Evolutionary conservation across 1,284 basidiomycete species (phyloP).

Genomic region (Pascua sp.): DNA sequence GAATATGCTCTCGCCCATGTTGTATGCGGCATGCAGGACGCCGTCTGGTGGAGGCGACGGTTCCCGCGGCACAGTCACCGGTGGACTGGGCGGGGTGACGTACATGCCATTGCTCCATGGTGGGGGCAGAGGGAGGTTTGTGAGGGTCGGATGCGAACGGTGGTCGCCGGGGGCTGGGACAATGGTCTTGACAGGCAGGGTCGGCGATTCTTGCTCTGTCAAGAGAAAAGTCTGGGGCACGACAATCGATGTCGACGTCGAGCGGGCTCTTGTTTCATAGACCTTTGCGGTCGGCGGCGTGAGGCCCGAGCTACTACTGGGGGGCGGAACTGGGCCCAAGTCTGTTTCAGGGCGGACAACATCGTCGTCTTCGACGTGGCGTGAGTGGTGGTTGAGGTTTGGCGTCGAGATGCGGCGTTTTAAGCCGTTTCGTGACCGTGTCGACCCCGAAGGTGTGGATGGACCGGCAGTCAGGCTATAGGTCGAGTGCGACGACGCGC

Average conservation of each 20-base stretch:
- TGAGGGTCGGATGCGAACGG: slow-evolving; percentile 9
- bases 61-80: neutral
- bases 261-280: slow-evolving; percentile 36
- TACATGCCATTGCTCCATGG: slow-evolving; percentile 17
- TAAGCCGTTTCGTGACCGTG: slow-evolving; percentile 21
- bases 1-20: slow-evolving; percentile 32
- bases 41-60: too few species aligned
- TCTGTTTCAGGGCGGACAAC: slow-evolving; percentile 5
- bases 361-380: slow-evolving; percentile 13
- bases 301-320: neutral
- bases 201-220: slow-evolving; percentile 10
- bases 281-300: slow-evolving; percentile 9
- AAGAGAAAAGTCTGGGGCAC: slow-evolving; percentile 21
- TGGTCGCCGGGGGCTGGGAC: slow-evolving; percentile 4
- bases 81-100: slow-evolving; percentile 20
- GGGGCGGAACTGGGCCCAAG: neutral
- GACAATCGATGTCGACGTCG: slow-evolving; percentile 44
- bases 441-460: slow-evolving; percentile 3
- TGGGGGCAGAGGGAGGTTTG: slow-evolving; percentile 6
- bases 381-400: slow-evolving; percentile 17
- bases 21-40: slow-evolving; percentile 18
- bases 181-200: slow-evolving; percentile 15
- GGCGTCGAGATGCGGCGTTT: slow-evolving; percentile 43
- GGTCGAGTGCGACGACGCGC: slow-evolving; percentile 12
- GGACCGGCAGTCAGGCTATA: slow-evolving; percentile 1